phyloP scores from a whole-genome alignment of 768 basidiomycete species.

The Boletus rubescentipes region DNA sequence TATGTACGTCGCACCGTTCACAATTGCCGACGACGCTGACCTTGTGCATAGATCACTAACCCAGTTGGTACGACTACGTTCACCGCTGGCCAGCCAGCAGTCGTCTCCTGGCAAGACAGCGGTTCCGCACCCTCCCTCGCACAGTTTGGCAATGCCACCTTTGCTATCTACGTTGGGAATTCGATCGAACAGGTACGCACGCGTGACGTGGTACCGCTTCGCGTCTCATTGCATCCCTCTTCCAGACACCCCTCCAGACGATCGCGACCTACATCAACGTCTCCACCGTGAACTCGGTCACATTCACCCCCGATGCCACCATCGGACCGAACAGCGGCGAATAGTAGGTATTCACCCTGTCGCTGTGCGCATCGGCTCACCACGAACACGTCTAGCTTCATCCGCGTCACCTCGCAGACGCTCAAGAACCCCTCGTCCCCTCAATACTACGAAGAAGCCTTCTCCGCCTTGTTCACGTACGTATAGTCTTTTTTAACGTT shows the following conservation, averaged over 20 bases:
- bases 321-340: slow-evolving; percentile 54
- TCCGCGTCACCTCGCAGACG: slow-evolving; percentile 65
- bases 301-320: slow-evolving; percentile 49
- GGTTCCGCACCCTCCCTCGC: slow-evolving; percentile 45
- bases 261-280: slow-evolving; percentile 53
- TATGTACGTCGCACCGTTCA: slow-evolving; percentile 43
- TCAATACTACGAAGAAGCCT: slow-evolving; percentile 62
- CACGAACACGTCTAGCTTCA: slow-evolving; percentile 51
- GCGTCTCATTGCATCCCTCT: background rate
- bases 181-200: slow-evolving; percentile 53
- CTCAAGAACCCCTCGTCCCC: slow-evolving; percentile 52
- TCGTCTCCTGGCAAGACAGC: slow-evolving; percentile 62
- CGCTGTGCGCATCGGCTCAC: background rate
- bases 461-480: slow-evolving; percentile 78
- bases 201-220: background rate
- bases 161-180: slow-evolving; percentile 68
- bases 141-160: slow-evolving; percentile 48
- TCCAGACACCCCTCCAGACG: slow-evolving; percentile 55
- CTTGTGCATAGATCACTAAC: slow-evolving; percentile 49
- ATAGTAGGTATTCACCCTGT: slow-evolving; percentile 45
- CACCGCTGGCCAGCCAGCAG: slow-evolving; percentile 48
- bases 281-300: slow-evolving; percentile 41
- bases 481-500: slow-evolving; percentile 21
- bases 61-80: slow-evolving; percentile 49
- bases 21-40: background rate